Conservation (phyloP, 2,329 filamentous ascomycete species). For the Fusarium xyrophilum region DNA sequence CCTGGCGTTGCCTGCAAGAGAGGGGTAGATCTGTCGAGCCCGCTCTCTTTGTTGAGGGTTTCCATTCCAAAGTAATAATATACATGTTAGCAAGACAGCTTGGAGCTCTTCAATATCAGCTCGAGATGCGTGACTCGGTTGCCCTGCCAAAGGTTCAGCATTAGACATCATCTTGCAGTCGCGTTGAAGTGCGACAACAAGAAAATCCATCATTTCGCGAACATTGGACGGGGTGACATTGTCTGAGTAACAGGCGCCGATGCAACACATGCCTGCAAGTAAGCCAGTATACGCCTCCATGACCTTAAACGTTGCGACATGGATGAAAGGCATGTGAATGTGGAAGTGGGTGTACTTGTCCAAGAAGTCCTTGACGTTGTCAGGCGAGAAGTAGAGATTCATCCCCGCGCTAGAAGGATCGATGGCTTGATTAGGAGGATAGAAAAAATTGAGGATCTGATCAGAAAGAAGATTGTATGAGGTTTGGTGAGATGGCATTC, state of each 20-base stretch:
- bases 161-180: conserved; percentile 57
- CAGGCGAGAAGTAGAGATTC: conserved; percentile 68
- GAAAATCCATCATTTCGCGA: conserved; percentile 71
- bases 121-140: conserved; percentile 41
- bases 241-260: conserved; percentile 78
- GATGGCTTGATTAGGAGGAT: conserved; percentile 53
- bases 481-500: conserved; percentile 56
- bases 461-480: conserved; percentile 62
- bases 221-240: conserved; percentile 65
- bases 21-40: conserved; percentile 65
- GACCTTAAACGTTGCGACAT: conserved; percentile 74
- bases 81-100: conserved; percentile 67
- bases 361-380: conserved; percentile 75
- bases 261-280: conserved; percentile 72
- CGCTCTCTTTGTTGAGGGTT: conserved; percentile 69
- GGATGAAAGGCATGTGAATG: conserved; percentile 75
- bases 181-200: conserved; percentile 64
- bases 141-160: conserved; percentile 28
- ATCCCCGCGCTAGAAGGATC: conserved; percentile 64
- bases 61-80: conserved; percentile 74
- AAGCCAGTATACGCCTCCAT: conserved; percentile 71
- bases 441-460: conserved; percentile 64
- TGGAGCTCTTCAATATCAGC: conserved; percentile 71
- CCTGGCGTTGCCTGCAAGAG: conserved; percentile 64
- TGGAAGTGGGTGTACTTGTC: conserved; percentile 76